Evolutionary conservation across 2,329 filamentous ascomycete genomes (phyloP).

Genomic region (Westerdykella aurantiaca): DNA sequence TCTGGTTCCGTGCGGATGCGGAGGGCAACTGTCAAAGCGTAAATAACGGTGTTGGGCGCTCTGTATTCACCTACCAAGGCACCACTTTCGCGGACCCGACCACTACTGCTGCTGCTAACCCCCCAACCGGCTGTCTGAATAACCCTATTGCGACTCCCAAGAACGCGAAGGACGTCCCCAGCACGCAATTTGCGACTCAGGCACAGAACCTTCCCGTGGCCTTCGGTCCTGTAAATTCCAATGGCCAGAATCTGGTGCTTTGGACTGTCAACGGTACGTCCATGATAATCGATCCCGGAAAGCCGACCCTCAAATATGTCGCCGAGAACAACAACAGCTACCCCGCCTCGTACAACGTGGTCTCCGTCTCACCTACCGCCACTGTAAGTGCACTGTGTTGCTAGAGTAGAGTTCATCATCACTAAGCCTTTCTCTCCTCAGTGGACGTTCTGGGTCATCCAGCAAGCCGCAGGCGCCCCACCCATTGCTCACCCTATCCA

Average conservation of each 20-base stretch:
- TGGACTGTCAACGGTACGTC: slow-evolving; percentile 42
- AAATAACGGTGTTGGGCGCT: slow-evolving; percentile 25
- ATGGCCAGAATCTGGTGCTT: slow-evolving; percentile 22
- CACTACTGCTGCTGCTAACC: slow-evolving; percentile 16
- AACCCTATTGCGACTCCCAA: slow-evolving; percentile 33
- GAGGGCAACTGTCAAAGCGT: slow-evolving; percentile 19
- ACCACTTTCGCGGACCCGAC: slow-evolving; percentile 33
- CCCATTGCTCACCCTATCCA: slow-evolving; percentile 37
- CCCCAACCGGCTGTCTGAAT: slow-evolving; percentile 25
- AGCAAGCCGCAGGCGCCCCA: slow-evolving; percentile 32
- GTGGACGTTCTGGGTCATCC: slow-evolving; percentile 47
- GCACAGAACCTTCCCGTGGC: slow-evolving; percentile 22
- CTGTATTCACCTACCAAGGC: slow-evolving; percentile 37
- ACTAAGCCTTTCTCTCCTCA: slow-evolving; percentile 3
- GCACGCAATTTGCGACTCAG: slow-evolving; percentile 19
- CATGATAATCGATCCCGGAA: slow-evolving; percentile 44
- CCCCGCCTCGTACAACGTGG: slow-evolving; percentile 38
- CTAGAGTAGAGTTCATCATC: not conserved
- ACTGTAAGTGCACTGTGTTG: slow-evolving; percentile 4
- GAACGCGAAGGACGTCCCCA: slow-evolving; percentile 33
- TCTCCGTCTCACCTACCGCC: slow-evolving; percentile 34
- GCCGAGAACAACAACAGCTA: slow-evolving; percentile 39
- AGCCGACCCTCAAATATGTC: slow-evolving; percentile 45
- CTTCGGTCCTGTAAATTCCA: slow-evolving; percentile 25
- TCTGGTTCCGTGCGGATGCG: slow-evolving; percentile 31